phyloP scores from a whole-genome alignment of 208 protist species.

The Blastocrithidia nonstop region DNA sequence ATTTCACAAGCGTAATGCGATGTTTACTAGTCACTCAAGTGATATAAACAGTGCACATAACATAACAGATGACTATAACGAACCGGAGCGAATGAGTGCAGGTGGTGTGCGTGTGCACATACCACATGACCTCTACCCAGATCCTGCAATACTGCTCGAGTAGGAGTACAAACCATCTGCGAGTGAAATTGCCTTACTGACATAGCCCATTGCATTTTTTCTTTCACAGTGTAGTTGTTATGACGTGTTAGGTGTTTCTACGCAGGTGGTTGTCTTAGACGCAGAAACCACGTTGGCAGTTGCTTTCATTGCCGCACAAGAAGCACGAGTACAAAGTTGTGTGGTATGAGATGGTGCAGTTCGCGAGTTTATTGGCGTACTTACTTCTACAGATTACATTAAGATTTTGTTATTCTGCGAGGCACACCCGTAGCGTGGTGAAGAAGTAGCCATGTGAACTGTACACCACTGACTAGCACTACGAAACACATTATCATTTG shows the following conservation, averaged over 20 bases:
- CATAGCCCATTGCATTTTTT: constrained; percentile 39
- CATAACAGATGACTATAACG: too few species aligned
- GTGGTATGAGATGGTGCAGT: constrained; percentile 58
- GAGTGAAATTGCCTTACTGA: constrained; percentile 38
- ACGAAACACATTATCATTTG: constrained; percentile 8
- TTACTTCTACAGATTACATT: constrained; percentile 80
- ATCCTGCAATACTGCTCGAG: constrained; percentile 21
- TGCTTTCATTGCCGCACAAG: constrained; percentile 79
- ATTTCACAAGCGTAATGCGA: too few species aligned
- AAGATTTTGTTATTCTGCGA: constrained; percentile 72
- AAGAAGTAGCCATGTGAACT: constrained; percentile 41
- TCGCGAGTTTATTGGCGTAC: constrained; percentile 43
- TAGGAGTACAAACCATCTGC: constrained; percentile 33
- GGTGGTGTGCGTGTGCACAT: constrained; percentile 6
- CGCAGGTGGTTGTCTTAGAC: constrained; percentile 77
- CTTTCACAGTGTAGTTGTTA: constrained; percentile 70
- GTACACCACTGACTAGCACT: constrained; percentile 43
- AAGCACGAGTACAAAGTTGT: constrained; percentile 63
- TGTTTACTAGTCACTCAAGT: too few species aligned
- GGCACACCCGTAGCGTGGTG: constrained; percentile 31
- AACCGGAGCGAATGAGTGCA: too few species aligned
- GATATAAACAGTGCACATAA: too few species aligned
- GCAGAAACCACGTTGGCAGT: constrained; percentile 47
- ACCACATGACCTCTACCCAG: constrained; percentile 7
- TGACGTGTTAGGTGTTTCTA: constrained; percentile 67